Base-by-base conservation (phyloP, 192 early-diverging fungal species). In the Funneliformis mosseae region DNA sequence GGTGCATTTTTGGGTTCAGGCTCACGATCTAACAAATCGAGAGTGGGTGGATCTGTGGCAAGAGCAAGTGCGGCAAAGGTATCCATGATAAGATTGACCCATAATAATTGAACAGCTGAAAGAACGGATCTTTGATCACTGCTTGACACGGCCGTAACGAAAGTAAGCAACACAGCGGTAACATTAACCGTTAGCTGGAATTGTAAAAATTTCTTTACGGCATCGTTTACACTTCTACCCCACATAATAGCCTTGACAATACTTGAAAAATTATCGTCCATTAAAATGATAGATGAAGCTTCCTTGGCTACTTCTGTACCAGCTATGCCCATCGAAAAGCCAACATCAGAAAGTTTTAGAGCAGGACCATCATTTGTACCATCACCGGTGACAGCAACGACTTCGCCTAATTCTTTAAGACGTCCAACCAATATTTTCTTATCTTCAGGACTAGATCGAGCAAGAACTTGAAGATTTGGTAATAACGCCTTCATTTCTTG, bases 41-140 rank as follows among this genome's bases (percentile, higher is more conserved):
- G 82, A 1, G 92, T 94, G 1, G 98, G 97, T 63, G 93, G 92
- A 80, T 99, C 98, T 18, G 98, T 98, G 5, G 98, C 97, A 48
- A 98, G 90, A 0, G 97, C 98, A 27, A 99, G 91, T 18, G 98
- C 96, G 3, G 98, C 98, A 83, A 99, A 89, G 1, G 97, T 97
- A 88, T 99, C 97, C 98, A 99, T 99, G 61, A 99, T 99, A 80
- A 99, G 87, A 85, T 99, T 99, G 66, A 99, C 95, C 97, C 97
- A 99, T 70, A 99, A 86, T 63, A 99, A 83, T 85, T 99, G 98
- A 1, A 99, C 94, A 23, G 97, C 97, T 1, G 95, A 96, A 80
- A 99, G 88, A n/a, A 95, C 95, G 1, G 97, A 92, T 60, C 90
- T 87, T 81, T 96, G 90, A 9, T 88, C 81, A 21, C 76, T 75